Evolutionary conservation across 2,329 filamentous ascomycete genomes (phyloP).

Genomic region (Periglandula ipomoeae): DNA sequence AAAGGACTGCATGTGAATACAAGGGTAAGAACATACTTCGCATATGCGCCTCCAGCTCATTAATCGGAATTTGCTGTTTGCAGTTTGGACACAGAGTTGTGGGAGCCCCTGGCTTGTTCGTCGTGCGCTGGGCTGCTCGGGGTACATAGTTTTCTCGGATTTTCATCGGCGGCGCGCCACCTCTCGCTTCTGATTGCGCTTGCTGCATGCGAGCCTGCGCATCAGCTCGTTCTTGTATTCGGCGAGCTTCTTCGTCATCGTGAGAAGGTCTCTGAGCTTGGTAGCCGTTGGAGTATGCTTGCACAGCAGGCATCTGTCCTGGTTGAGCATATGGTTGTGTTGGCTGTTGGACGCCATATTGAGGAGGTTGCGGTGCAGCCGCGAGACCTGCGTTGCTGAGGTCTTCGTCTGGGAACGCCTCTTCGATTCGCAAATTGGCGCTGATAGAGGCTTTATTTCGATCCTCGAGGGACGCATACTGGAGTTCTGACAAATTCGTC

Average conservation of each 20-base stretch:
- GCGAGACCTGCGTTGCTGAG: conserved; percentile 37
- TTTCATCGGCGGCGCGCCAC: conserved; percentile 63
- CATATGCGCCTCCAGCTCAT: conserved; percentile 88
- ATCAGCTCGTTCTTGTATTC: conserved; percentile 54
- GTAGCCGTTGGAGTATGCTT: conserved; percentile 17
- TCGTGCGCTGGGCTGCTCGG: conserved; percentile 63
- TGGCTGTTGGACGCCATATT: conserved; percentile 29
- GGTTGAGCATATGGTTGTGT: conserved; percentile 21
- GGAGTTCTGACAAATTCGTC: conserved; percentile 80
- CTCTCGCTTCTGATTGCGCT: conserved; percentile 68
- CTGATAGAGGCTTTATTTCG: conserved; percentile 84
- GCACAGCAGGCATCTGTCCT: conserved; percentile 30
- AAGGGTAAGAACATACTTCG: conserved; percentile 49
- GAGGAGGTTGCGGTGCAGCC: conserved; percentile 24
- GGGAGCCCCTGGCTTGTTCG: conserved; percentile 53
- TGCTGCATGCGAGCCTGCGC: conserved; percentile 59
- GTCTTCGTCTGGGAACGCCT: conserved; percentile 79
- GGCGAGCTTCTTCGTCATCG: conserved; percentile 53
- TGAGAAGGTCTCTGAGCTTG: conserved; percentile 30
- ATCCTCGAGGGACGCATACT: conserved; percentile 90
- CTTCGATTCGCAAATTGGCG: conserved; percentile 78
- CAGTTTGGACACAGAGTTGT: conserved; percentile 87
- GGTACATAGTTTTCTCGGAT: conserved; percentile 92
- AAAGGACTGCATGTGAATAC: background rate
- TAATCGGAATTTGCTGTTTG: conserved; percentile 76